These are phyloP conservation scores for Ceratobasidium papillatum DNA, from an alignment of 1,284 basidiomycete species.

Conservation along the genomic window DNA sequence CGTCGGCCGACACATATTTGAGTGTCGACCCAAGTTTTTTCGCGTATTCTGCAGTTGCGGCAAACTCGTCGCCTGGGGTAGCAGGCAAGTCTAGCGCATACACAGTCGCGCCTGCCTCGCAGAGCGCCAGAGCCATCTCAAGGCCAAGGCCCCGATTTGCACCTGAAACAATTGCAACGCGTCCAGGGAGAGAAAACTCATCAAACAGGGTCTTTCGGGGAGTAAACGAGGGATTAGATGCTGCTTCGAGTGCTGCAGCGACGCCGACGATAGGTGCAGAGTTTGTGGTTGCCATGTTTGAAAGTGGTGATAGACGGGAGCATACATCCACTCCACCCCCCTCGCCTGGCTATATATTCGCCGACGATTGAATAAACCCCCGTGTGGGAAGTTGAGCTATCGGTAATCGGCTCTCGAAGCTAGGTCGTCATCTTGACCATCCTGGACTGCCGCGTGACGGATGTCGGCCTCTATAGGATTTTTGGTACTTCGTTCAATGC, in stretches of 20 bases:
- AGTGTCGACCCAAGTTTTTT: slow-evolving; percentile 58
- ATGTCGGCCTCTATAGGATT: neutral
- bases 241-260: slow-evolving; percentile 62
- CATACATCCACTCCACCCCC: neutral
- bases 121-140: slow-evolving; percentile 79
- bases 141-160: slow-evolving; percentile 84
- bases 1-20: slow-evolving; percentile 72
- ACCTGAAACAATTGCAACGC: slow-evolving; percentile 79
- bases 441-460: neutral
- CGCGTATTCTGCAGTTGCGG: slow-evolving; percentile 63
- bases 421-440: neutral
- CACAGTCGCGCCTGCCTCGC: slow-evolving; percentile 80
- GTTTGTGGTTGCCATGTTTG: slow-evolving; percentile 17
- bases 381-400: neutral
- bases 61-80: slow-evolving; percentile 73
- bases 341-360: neutral
- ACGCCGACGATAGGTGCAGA: slow-evolving; percentile 58
- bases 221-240: slow-evolving; percentile 50
- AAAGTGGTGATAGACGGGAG: neutral
- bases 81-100: slow-evolving; percentile 79
- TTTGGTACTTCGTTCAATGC: too few species aligned
- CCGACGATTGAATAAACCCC: neutral
- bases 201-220: slow-evolving; percentile 65
- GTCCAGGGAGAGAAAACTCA: slow-evolving; percentile 78
- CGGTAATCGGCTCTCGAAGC: neutral